Evolutionary conservation across 1,139 yeast genomes (phyloP), one percentile per base, ranked within the genome.

Genomic region (Candida smagusa): DNA sequence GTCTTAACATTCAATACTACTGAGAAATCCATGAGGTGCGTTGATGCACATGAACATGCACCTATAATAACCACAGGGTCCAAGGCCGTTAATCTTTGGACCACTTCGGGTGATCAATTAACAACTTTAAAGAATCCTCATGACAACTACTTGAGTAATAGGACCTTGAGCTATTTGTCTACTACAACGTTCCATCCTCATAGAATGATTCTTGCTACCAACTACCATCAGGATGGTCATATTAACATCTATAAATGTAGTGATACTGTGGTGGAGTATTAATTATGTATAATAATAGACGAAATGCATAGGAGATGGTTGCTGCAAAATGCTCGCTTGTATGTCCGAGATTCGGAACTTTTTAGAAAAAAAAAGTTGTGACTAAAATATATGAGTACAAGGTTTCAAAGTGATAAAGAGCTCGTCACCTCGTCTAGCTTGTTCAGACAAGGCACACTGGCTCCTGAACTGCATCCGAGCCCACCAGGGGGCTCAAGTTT

Each of bases 1-100:
- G 86, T 92, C 3, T 64, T 75, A 16, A 65, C 80, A 1, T 88
- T 79, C 60, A 68, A 67, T 23, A 63, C 63, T 16, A 77, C 84
- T 2, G 83, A 80, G 16, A 72, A 72, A 37, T 79, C 81, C 7
- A 76, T 89, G 73, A 74, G 95, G 11, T 75, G 87, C 24, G 71
- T 88, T 41, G 87, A 86, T 50, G 78, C 87, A 3, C 98, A 92
- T 61, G 98, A 92, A 53, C 98, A 92, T 61, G 98, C 98, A 0
- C 97, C 98, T 0, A 73, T 90, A 1, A 77, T 90, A 46, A 88
- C 89, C 8, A 83, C 95, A 2, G 97, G 96, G 0, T 82, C 94
- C 4, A 83, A 82, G 45, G 72, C 77, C 31, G 81, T 89, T n/a
- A 84, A 86, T 32, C 65, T 90, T 7, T 90, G 95, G 88, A 82